Base-by-base conservation (phyloP, 2,329 filamentous ascomycete genomes). In the Tetracladium maxilliforme region DNA sequence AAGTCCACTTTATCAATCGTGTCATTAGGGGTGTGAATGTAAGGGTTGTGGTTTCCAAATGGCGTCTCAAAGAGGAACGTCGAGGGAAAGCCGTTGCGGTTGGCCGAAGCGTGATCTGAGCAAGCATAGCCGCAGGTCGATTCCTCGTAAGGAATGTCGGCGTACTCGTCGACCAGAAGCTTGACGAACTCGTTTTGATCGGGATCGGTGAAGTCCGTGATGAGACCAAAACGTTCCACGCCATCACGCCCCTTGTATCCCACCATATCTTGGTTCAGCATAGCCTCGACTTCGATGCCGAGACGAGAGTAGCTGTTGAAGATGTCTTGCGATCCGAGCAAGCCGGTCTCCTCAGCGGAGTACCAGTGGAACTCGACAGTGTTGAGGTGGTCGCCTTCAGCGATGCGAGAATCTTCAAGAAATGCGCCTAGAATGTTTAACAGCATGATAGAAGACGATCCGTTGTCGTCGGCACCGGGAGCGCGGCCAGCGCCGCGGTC, bases 341-440 rank as follows among this genome's bases (percentile, higher is more conserved):
- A 59, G 8, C 78, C 78, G 10, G 72, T 76, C 43, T 83, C 78
- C 42, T 83, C 78, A 1, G 76, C 78, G n/a, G 69, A 73, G 49
- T 82, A 83, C 76, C 76, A 84, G 45, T 80, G 75, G 45, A 82
- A 82, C 48, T 82, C 77, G 26, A 83, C 51, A 1, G 73, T n/a
- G n/a, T n/a, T n/a, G n/a, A n/a, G n/a, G n/a, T n/a, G 48, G n/a
- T n/a, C n/a, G 6, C 46, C 36, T 15, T 37, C 28, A 4, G 48
- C 48, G 11, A 40, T 33, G 25, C 35, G 50, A 1, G 45, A 47
- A 14, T 35, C 58, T 25, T 63, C 48, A 9, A 68, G 64, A 35
- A 82, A 55, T 26, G 76, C 69, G 15, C 74, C 62, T 32, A 83
- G 58, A 3, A 74, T 70, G 44, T 83, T 76, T 7, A 82, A 60